phyloP scores from a whole-genome alignment of 2,329 filamentous ascomycete species.

The Penicillium sp. region DNA sequence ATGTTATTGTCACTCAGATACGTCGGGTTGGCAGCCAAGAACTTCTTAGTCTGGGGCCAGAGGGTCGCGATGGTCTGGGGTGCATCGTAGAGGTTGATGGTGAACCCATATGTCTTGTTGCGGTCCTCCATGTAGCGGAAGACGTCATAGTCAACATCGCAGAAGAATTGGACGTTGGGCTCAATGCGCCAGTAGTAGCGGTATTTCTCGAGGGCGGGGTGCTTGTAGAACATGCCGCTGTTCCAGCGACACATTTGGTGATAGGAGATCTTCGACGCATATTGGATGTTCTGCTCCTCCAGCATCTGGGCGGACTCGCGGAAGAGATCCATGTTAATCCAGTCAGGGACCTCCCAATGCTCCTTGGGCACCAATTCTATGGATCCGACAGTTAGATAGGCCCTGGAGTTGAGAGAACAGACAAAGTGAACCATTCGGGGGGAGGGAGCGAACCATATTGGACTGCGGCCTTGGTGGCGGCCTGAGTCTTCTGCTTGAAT shows the following conservation, averaged over 20 bases:
- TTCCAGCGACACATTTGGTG: constrained; percentile 99
- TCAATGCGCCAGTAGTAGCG: constrained; percentile 99
- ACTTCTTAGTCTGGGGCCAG: constrained; percentile 95
- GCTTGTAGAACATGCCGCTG: constrained; percentile 95
- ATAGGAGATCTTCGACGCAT: constrained; percentile 84
- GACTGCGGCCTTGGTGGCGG: constrained; percentile 83
- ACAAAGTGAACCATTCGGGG: background rate
- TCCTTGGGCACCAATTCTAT: constrained; percentile 86
- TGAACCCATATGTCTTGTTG: constrained; percentile 99
- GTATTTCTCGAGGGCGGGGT: constrained; percentile 77
- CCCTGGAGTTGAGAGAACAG: background rate
- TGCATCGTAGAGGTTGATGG: constrained; percentile 93
- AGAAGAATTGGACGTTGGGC: constrained; percentile 98
- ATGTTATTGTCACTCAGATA: constrained; percentile 83
- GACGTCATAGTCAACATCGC: constrained; percentile 96
- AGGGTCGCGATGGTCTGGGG: constrained; percentile 81
- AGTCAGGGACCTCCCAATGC: constrained; percentile 88
- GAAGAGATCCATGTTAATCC: constrained; percentile 89
- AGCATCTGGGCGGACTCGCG: constrained; percentile 80
- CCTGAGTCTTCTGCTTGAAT: constrained; percentile 80
- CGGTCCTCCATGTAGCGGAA: constrained; percentile 98
- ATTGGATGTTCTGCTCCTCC: constrained; percentile 83
- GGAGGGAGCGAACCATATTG: constrained; percentile 64
- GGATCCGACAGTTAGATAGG: constrained; percentile 13
- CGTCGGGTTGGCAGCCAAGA: constrained; percentile 79